A percentile compares a stretch with the other conserved stretches of the same genome.
Evolutionary conservation across 2,329 filamentous ascomycete genomes (phyloP).

Genomic region (Botrytis byssoidea): DNA sequence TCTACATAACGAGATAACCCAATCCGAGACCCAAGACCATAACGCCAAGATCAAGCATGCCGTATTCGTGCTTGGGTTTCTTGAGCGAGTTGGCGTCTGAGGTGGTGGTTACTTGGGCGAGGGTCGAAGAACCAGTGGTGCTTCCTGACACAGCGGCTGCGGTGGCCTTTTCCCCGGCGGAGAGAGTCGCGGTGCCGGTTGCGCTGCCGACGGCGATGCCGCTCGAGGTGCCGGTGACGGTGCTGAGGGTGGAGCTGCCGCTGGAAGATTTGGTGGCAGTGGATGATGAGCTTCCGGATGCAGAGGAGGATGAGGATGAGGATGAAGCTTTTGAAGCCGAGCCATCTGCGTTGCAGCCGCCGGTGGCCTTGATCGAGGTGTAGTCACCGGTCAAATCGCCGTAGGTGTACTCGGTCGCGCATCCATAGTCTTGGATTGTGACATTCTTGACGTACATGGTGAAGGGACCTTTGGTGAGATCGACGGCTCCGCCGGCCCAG

Average conservation of each 20-base stretch:
- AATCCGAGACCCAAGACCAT: constrained; percentile 37
- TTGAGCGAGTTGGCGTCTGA: constrained; percentile 17
- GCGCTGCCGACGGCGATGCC: constrained; percentile 19
- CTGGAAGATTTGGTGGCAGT: background rate
- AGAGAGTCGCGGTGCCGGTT: constrained; percentile 21
- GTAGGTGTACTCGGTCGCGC: constrained; percentile 50
- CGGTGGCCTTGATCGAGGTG: constrained; percentile 46
- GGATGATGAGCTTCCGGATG: background rate
- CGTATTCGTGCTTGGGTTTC: constrained; percentile 34
- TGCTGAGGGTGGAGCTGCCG: background rate
- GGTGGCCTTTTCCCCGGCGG: constrained; percentile 20
- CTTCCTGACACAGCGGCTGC: background rate
- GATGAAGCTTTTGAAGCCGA: background rate
- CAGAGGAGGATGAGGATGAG: background rate
- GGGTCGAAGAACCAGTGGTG: background rate
- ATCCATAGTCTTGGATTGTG: constrained; percentile 51
- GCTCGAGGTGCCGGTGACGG: constrained; percentile 20
- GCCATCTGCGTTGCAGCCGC: constrained; percentile 27
- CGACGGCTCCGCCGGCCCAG: constrained; percentile 63
- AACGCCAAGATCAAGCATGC: constrained; percentile 33
- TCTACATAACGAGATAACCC: constrained; percentile 39
- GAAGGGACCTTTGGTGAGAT: constrained; percentile 48
- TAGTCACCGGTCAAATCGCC: constrained; percentile 48
- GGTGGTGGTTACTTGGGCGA: constrained; percentile 33
- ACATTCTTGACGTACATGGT: constrained; percentile 52